Evolutionary conservation across 2,329 filamentous ascomycete species (phyloP).

Genomic region (Aspergillus udagawae): DNA sequence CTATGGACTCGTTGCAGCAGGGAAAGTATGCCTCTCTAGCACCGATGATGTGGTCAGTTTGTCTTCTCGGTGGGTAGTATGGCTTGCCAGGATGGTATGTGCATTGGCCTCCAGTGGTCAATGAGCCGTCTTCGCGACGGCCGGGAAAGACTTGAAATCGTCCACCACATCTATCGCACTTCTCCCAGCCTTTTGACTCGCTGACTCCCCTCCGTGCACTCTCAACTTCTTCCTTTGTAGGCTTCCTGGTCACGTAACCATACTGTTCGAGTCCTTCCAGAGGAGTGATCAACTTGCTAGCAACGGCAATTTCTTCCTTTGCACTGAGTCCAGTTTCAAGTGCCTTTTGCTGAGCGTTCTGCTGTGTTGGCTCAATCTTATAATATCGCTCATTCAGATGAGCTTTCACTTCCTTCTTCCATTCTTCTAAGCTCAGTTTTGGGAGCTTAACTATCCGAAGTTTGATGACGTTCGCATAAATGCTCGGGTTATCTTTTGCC

Average conservation of each 20-base stretch:
- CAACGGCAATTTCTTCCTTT: conserved; percentile 64
- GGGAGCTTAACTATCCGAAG: conserved; percentile 72
- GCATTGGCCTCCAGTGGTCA: conserved; percentile 74
- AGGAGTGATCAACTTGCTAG: conserved; percentile 61
- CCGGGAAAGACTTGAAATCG: conserved; percentile 92
- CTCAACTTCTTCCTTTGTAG: conserved; percentile 62
- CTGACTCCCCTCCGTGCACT: conserved; percentile 62
- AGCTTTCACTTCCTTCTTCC: conserved; percentile 60
- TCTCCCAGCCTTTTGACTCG: conserved; percentile 72
- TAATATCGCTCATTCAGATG: conserved; percentile 37
- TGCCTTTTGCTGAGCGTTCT: conserved; percentile 43
- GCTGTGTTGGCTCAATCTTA: conserved; percentile 23
- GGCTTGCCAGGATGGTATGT: conserved; percentile 74
- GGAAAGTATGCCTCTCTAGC: conserved; percentile 61
- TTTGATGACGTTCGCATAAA: conserved; percentile 83
- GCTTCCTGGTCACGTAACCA: conserved; percentile 71
- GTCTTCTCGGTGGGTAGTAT: conserved; percentile 54
- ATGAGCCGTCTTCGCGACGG: conserved; percentile 68
- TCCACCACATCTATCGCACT: conserved; percentile 79
- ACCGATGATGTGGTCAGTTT: conserved; percentile 53
- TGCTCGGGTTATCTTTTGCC: conserved; percentile 61
- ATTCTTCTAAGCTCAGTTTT: conserved; percentile 68
- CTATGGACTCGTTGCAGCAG: conserved; percentile 75
- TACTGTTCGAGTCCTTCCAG: conserved; percentile 60
- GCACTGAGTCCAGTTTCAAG: conserved; percentile 67